A percentile compares a stretch with the other conserved stretches of the same genome.
Evolutionary conservation across 2,329 filamentous ascomycete species (phyloP).

Genomic region (Aphanoascus verrucosus): DNA sequence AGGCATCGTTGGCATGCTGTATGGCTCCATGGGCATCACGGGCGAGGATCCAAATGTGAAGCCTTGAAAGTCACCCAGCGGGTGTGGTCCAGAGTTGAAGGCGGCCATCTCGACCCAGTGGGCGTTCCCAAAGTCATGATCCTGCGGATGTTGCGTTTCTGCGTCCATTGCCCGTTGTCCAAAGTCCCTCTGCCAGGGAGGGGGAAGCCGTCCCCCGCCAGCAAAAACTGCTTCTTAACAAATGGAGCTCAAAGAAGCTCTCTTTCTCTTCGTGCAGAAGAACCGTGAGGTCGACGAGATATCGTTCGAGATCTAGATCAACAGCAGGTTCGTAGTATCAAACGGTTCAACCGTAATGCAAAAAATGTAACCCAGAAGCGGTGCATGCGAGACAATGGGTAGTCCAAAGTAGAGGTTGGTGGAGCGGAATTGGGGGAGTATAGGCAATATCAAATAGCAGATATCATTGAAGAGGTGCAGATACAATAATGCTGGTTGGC

Average conservation of each 20-base stretch:
- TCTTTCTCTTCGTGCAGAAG: background rate
- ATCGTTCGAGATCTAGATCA: background rate
- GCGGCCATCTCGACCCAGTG: constrained; percentile 38
- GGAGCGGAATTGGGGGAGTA: background rate
- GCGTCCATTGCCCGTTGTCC: constrained; percentile 31
- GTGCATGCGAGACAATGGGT: background rate
- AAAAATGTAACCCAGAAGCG: background rate
- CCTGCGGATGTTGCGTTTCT: constrained; percentile 35
- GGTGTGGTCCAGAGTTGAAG: constrained; percentile 54
- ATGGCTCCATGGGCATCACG: constrained; percentile 50
- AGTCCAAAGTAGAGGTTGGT: background rate
- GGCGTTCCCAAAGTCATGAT: constrained; percentile 35
- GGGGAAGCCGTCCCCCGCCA: background rate
- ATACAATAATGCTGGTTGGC: constrained; percentile 5
- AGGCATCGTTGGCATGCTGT: constrained; percentile 43
- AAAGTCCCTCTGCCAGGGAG: background rate
- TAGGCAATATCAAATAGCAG: constrained; percentile 4
- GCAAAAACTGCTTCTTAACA: background rate
- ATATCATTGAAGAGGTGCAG: constrained; percentile 5
- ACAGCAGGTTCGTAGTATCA: background rate
- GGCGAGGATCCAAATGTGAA: constrained; percentile 55
- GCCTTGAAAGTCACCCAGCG: constrained; percentile 57
- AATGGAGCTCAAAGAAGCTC: background rate
- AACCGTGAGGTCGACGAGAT: background rate
- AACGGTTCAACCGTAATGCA: background rate